Evolutionary conservation across 2,329 filamentous ascomycete genomes (phyloP).

Genomic region (Fusarium paranaense): DNA sequence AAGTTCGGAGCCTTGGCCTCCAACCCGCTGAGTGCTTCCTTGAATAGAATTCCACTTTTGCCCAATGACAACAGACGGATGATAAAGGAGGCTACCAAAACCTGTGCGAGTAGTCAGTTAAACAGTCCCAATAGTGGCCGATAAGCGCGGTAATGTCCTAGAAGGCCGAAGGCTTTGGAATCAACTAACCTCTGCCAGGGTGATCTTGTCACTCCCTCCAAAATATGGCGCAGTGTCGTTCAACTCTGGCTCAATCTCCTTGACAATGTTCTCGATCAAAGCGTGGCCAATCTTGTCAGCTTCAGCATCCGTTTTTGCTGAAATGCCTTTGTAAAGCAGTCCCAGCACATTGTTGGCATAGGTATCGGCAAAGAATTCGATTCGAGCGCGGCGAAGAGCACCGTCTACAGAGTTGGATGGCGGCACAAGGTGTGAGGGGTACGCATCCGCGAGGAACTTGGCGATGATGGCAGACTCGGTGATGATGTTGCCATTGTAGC

Average conservation of each 20-base stretch:
- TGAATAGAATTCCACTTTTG: neutral
- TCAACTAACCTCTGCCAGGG: neutral
- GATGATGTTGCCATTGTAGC: neutral
- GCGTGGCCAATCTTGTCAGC: neutral
- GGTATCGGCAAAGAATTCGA: slow-evolving; percentile 11
- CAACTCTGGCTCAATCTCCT: neutral
- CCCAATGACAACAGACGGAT: neutral
- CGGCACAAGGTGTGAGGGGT: neutral
- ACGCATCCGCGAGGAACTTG: slow-evolving; percentile 5
- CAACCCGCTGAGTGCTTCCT: neutral
- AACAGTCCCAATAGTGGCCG: neutral
- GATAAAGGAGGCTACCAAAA: neutral
- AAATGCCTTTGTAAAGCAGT: neutral
- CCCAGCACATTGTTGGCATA: neutral
- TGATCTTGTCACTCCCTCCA: neutral
- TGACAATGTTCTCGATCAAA: neutral
- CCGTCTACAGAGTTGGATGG: neutral
- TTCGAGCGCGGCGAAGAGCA: neutral
- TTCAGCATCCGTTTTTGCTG: neutral
- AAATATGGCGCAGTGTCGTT: neutral
- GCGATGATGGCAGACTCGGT: slow-evolving; percentile 34
- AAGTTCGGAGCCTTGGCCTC: neutral
- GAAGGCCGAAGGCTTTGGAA: neutral
- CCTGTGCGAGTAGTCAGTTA: neutral
- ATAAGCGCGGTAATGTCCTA: neutral